These are phyloP conservation scores for Nicotiana benthamiana DNA, from an alignment of 257 asterid genomes.

Conservation along the genomic window DNA sequence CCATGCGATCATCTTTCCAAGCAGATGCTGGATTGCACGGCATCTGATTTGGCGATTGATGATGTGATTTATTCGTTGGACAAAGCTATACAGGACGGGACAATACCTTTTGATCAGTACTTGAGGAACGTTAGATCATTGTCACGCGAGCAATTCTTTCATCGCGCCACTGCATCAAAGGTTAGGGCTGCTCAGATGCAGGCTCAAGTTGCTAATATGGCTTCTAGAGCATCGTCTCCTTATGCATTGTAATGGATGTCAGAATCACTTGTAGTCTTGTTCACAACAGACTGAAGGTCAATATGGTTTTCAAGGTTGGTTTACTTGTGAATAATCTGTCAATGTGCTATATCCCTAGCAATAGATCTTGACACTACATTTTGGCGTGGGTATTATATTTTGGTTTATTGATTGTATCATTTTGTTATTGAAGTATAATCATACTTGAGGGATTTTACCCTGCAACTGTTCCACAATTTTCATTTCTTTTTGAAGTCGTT, in stretches of 20 bases:
- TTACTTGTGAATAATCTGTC: constrained; percentile 9
- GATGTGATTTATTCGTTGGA: constrained; percentile 81
- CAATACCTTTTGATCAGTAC: constrained; percentile 76
- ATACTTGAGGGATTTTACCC: neutral
- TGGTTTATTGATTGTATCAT: neutral
- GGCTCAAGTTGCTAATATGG: constrained; percentile 86
- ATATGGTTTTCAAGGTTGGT: constrained; percentile 11
- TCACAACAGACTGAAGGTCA: neutral
- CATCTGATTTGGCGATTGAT: constrained; percentile 74
- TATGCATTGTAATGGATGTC: constrained; percentile 28
- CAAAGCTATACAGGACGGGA: constrained; percentile 81
- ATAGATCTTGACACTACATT: neutral
- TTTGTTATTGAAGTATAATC: neutral
- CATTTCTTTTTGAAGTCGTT: neutral
- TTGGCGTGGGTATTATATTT: neutral
- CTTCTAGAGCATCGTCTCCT: constrained; percentile 58
- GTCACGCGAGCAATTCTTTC: constrained; percentile 78
- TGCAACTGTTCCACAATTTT: neutral
- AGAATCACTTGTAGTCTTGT: neutral
- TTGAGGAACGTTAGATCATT: constrained; percentile 75
- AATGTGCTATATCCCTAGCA: neutral
- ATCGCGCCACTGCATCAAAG: constrained; percentile 72
- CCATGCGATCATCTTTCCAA: constrained; percentile 58
- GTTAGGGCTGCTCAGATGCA: constrained; percentile 93
- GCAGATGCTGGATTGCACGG: constrained; percentile 72